Conservation (phyloP, 345 rosid species). For the Hevea brasiliensis region DNA sequence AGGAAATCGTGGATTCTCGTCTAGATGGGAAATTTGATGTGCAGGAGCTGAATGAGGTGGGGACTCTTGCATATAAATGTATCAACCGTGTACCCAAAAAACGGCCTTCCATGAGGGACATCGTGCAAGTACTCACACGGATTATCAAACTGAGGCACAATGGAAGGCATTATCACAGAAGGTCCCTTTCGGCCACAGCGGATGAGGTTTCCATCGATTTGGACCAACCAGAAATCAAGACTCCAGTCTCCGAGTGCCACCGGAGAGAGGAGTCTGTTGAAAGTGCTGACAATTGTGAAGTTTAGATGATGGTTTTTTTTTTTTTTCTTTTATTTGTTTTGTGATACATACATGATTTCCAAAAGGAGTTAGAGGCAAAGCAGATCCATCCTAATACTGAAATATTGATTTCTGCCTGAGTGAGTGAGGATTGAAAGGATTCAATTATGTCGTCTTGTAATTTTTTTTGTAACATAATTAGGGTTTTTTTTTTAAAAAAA, state of each 20-base stretch:
- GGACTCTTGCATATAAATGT: conserved; percentile 85
- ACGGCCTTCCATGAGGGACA: conserved; percentile 96
- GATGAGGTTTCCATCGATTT: conserved; percentile 51
- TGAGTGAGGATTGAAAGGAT: conserved; percentile 12
- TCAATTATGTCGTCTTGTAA: conserved; percentile 10
- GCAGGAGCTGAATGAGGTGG: conserved; percentile 82
- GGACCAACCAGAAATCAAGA: conserved; percentile 43
- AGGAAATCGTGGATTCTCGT: conserved; percentile 86
- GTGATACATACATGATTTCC: conserved; percentile 1
- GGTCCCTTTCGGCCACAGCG: conserved; percentile 40
- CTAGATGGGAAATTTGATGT: conserved; percentile 68
- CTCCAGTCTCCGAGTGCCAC: conserved; percentile 40
- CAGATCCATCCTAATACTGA: conserved; percentile 12
- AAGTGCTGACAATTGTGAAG: conserved; percentile 55
- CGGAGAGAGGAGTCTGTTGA: conserved; percentile 73
- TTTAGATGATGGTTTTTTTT: conserved; percentile 25
- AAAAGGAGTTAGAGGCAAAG: conserved; percentile 29
- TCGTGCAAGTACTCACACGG: conserved; percentile 78
- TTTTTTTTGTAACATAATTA: conserved; percentile 26
- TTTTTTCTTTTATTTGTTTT: conserved; percentile 24
- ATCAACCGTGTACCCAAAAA: conserved; percentile 68
- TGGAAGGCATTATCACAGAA: conserved; percentile 54
- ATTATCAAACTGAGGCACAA: conserved; percentile 62
- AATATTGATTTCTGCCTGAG: conserved; percentile 10
- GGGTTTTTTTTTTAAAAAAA: conserved; percentile 13